Evolutionary conservation across 305 asterid species (phyloP).

Genomic region (Ajuga reptans): DNA sequence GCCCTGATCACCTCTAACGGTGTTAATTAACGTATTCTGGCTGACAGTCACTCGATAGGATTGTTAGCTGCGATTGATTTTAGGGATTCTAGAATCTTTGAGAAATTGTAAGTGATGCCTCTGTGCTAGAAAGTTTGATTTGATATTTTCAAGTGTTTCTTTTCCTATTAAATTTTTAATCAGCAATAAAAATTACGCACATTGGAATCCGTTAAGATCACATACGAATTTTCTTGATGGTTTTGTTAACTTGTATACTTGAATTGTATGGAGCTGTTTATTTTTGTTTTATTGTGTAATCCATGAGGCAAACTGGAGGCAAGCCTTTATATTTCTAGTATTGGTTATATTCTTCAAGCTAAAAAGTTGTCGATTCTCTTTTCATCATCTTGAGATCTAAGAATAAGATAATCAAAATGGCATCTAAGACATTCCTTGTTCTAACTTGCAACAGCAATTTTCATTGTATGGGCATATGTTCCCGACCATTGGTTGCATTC

Average conservation of each 20-base stretch:
- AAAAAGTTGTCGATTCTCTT: neutral
- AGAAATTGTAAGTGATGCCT: neutral
- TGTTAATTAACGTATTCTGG: neutral
- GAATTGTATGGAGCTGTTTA: neutral
- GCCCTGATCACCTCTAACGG: neutral
- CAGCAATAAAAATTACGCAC: slow-evolving; percentile 6
- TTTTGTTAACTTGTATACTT: neutral
- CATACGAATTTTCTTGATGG: neutral
- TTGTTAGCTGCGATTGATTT: neutral
- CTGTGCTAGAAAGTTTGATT: neutral
- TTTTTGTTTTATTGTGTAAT: neutral
- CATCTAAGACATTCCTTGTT: slow-evolving; percentile 22
- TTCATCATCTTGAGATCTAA: slow-evolving; percentile 1
- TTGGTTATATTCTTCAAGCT: neutral
- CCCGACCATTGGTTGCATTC: slow-evolving; percentile 81
- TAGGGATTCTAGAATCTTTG: neutral
- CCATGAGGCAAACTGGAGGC: neutral
- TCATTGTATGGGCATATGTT: slow-evolving; percentile 78
- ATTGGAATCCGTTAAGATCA: neutral
- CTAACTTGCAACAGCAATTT: slow-evolving; percentile 42
- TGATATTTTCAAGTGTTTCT: neutral
- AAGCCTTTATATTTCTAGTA: neutral
- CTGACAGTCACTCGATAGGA: neutral
- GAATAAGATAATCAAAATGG: slow-evolving; percentile 13
- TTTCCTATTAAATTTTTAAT: neutral